Evolutionary conservation across 2,329 filamentous ascomycete genomes (phyloP).

Genomic region (Chaetomium sp.): DNA sequence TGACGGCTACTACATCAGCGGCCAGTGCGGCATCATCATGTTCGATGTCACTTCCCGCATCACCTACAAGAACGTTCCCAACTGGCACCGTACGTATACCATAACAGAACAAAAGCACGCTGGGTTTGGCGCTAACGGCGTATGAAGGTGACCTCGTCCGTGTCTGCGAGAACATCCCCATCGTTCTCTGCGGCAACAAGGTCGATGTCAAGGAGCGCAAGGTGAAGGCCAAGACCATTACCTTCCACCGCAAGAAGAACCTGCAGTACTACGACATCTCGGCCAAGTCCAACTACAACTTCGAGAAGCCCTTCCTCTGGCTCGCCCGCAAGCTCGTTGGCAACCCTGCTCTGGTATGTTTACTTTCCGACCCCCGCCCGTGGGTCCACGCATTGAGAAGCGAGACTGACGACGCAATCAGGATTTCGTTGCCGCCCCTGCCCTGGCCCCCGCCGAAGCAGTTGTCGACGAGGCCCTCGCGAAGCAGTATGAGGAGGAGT

Average conservation of each 20-base stretch:
- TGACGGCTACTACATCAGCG: conserved; percentile 99
- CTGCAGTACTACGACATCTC: conserved; percentile 99
- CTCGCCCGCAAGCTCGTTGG: conserved; percentile 97
- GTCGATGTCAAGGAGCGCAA: conserved; percentile 99
- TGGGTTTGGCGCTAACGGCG: neutral
- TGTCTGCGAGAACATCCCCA: conserved; percentile 98
- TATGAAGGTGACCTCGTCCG: conserved; percentile 87
- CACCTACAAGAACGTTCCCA: conserved; percentile 99
- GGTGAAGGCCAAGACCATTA: conserved; percentile 99
- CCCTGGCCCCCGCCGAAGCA: conserved; percentile 91
- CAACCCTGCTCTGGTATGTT: conserved; percentile 78
- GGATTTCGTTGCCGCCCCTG: conserved; percentile 96
- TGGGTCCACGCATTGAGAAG: conserved; percentile 17
- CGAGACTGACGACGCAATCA: conserved; percentile 46
- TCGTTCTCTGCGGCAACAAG: conserved; percentile 98
- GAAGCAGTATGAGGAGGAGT: conserved; percentile 83
- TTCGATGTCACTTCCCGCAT: conserved; percentile 99
- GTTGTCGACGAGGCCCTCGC: conserved; percentile 83
- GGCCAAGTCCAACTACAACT: conserved; percentile 99
- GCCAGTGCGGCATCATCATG: conserved; percentile 99
- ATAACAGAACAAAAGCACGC: neutral
- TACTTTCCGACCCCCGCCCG: neutral
- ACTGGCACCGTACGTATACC: conserved; percentile 91
- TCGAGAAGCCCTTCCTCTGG: conserved; percentile 99
- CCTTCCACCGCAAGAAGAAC: conserved; percentile 99